A percentile compares a stretch with the other conserved stretches of the same genome.
Conservation (phyloP, 257 asterid species). For the Paulownia fortunei region DNA sequence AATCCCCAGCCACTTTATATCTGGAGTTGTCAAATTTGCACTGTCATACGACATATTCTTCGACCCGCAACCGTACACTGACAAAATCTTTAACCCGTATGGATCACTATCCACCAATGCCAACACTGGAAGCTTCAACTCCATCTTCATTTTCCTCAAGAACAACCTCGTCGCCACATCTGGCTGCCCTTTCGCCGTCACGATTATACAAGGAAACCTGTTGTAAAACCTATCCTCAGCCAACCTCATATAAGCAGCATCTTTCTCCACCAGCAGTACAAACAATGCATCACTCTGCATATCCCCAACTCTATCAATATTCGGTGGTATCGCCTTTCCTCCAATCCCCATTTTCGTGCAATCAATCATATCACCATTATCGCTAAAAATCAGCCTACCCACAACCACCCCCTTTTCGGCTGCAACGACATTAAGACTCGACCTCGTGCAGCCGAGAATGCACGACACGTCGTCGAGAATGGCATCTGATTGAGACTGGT, state of each 20-base stretch:
- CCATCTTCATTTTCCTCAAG: constrained; percentile 82
- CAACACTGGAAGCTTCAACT: constrained; percentile 79
- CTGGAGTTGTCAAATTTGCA: constrained; percentile 81
- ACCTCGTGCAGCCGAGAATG: constrained; percentile 79
- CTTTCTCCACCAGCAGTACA: constrained; percentile 82
- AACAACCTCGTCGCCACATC: constrained; percentile 87
- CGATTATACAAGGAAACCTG: constrained; percentile 83
- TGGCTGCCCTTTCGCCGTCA: constrained; percentile 87
- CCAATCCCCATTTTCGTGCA: constrained; percentile 97
- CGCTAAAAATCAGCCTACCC: constrained; percentile 79
- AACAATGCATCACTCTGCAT: constrained; percentile 92
- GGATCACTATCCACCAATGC: constrained; percentile 94
- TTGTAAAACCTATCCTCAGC: constrained; percentile 85
- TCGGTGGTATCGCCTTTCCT: constrained; percentile 92
- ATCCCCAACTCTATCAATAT: constrained; percentile 89
- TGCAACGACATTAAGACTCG: constrained; percentile 84
- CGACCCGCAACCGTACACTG: constrained; percentile 85
- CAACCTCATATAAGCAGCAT: constrained; percentile 85
- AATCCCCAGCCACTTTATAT: constrained; percentile 90
- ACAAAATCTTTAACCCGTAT: constrained; percentile 77
- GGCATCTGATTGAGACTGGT: constrained; percentile 75
- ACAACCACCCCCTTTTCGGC: constrained; percentile 89
- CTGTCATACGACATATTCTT: constrained; percentile 96
- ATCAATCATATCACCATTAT: constrained; percentile 85
- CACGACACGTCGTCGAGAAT: constrained; percentile 85